Evolutionary conservation across 176 grass and related monocot genomes (phyloP), one percentile per base, ranked within the genome.

Genomic region (Saccharum spontaneum): DNA sequence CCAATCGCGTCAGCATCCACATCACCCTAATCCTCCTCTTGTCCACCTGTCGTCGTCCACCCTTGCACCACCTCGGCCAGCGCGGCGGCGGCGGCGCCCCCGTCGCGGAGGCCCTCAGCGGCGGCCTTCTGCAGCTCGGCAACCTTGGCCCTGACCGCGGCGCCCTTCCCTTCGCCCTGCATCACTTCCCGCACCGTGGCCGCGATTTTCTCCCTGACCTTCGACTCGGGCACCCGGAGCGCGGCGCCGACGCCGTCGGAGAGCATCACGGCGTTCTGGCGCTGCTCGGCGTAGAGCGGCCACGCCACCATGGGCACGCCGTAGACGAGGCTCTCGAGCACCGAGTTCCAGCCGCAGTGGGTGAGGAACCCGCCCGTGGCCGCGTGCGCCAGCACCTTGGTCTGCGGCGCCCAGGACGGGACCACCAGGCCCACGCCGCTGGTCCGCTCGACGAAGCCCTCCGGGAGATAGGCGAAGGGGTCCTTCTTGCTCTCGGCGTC

Each of bases 301-400:
- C 93, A 95, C 0, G 88, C 86, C 14, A 95, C 73, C 90, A 95
- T 95, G 0, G 93, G 93, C 37, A 92, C 86, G 4, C 90, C 88
- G 6, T 79, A 54, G 8, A 72, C n/a, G 1, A 95, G 28, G 75
- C 86, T 89, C 86, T 95, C 93, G 0, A 92, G 63, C 48, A 76
- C 79, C 12, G 90, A 95, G 85, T 95, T 95, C 93, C 86, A 92
- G 1, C 90, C 90, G 23, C 93, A 95, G 46, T 92, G 93, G 0
- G 83, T 92, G 10, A 95, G 31, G 82, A 95, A 95, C 1, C 88
- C 90, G 1, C 88, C 90, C 0, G 88, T 95, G 16, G 93, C 72
- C 0, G 0, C 4, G 75, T 95, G 93, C 3, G 86, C 76, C 8
- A 94, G 63, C 26, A 94, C 81, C 70, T 60, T 28, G 0, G 33